phyloP scores from a whole-genome alignment of 352 stramenopile species.

The Phytopythium cucurbitacearum region DNA sequence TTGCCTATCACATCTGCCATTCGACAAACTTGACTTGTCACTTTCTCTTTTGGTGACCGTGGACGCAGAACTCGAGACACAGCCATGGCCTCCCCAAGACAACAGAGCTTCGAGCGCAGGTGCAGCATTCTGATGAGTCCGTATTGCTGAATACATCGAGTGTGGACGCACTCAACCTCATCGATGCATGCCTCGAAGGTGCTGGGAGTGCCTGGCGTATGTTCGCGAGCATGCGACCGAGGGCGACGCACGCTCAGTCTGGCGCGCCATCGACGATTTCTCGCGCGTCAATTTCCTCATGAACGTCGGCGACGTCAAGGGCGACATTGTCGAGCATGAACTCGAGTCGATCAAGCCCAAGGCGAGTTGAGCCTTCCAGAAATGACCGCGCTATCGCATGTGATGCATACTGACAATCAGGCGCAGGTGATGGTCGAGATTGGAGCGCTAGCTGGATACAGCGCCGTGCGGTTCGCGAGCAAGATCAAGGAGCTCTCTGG shows the following conservation, averaged over 20 bases:
- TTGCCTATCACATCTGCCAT: too few relatives aligned
- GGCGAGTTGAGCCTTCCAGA: not conserved
- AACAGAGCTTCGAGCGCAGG: too few relatives aligned
- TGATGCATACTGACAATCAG: not conserved
- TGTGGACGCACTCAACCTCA: not conserved
- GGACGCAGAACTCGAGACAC: too few relatives aligned
- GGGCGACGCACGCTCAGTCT: slow-evolving; percentile 26
- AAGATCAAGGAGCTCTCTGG: slow-evolving; percentile 22
- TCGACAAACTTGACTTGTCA: too few relatives aligned
- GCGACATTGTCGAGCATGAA: slow-evolving; percentile 30
- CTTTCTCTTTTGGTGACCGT: too few relatives aligned
- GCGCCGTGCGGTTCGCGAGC: slow-evolving; percentile 34
- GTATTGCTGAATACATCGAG: not conserved
- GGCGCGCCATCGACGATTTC: slow-evolving; percentile 37
- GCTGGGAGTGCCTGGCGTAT: slow-evolving; percentile 20
- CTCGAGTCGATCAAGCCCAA: slow-evolving; percentile 27
- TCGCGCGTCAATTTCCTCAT: slow-evolving; percentile 32
- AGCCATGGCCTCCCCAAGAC: too few relatives aligned
- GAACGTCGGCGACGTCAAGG: slow-evolving; percentile 41
- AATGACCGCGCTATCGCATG: too few relatives aligned
- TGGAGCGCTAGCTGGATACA: slow-evolving; percentile 37
- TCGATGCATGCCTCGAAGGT: slow-evolving; percentile 2
- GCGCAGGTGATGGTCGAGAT: slow-evolving; percentile 32
- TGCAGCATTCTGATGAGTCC: too few relatives aligned
- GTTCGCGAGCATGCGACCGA: slow-evolving; percentile 21